Evolutionary conservation across 2,329 filamentous ascomycete genomes (phyloP), one percentile per base, ranked within the genome.

Genomic region (Zymoseptoria pseudotritici): DNA sequence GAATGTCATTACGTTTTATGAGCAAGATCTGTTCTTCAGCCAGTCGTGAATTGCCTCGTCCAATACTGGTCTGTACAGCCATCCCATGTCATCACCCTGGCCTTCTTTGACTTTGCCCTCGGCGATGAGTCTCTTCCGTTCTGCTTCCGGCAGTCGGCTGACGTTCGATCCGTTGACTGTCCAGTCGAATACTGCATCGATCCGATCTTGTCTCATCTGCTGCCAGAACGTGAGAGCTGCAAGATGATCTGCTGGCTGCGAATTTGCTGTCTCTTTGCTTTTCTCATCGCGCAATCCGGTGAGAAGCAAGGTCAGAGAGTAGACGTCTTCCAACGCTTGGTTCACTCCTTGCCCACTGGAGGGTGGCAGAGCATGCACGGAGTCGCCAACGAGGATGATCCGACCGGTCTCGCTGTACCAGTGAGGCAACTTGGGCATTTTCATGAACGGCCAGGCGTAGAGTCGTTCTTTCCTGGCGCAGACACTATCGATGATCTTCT

Each of bases 321-420:
- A 78, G 0, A 75, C 76, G 69, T 85, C 83, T 67, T 85, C 82
- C 10, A 85, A 66, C 0, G 80, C 82, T 68, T 84, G 82, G 3
- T 77, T 80, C 0, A 79, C 77, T 0, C 83, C 83, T 68, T 85
- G 82, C 1, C 82, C 82, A 0, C 78, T 78, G 3, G 77, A 79
- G 0, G 83, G 77, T 2, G 80, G 78, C 58, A 85, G 72, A 0
- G 82, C 81, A 70, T 85, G 82, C 0, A 81, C 82, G 2, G 82
- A 82, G 68, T 85, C 83, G 3, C 83, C 83, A 2, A 84, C 70
- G 1, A 86, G 70, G 4, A 85, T 74, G 2, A 83, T 75, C 0
- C 80, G 74, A 9, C 78, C 71, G 5, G 73, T 69, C 46, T 63
- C 56, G 55, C 61, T 65, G 20, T 75, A 73, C 80, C 80, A 83